These are phyloP conservation scores for Mycena leptocephala DNA, from an alignment of 768 basidiomycete species.

Conservation along the genomic window DNA sequence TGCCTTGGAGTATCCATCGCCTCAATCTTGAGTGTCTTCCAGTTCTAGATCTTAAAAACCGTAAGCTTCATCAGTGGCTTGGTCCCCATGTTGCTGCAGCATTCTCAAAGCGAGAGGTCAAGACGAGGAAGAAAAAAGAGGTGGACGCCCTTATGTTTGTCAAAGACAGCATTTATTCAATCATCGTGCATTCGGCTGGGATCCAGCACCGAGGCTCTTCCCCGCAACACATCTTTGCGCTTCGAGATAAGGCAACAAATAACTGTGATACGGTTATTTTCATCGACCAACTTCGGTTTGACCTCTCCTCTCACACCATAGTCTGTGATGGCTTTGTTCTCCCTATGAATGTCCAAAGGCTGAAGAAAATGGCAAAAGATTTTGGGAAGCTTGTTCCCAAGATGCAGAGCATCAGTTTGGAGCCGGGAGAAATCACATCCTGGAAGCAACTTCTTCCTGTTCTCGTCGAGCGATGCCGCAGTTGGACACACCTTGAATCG, in stretches of 20 bases:
- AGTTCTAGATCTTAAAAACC: conserved; percentile 36
- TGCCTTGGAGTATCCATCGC: conserved; percentile 52
- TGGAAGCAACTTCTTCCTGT: conserved; percentile 71
- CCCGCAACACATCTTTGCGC: conserved; percentile 35
- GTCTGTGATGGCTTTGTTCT: conserved; percentile 67
- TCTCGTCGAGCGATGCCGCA: conserved; percentile 68
- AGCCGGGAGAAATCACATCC: conserved; percentile 54
- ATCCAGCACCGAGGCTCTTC: conserved; percentile 23
- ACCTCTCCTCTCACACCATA: conserved; percentile 66
- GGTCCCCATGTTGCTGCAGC: conserved; percentile 38
- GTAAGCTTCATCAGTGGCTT: conserved; percentile 46
- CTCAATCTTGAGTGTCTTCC: conserved; percentile 51
- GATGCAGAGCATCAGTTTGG: conserved; percentile 38
- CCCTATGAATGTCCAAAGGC: conserved; percentile 48
- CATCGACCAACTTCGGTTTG: conserved; percentile 62
- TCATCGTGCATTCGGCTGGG: conserved; percentile 48
- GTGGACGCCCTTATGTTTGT: conserved; percentile 49
- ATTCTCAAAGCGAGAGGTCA: conserved; percentile 47
- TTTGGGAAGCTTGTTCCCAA: conserved; percentile 26
- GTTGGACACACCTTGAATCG: conserved; percentile 63
- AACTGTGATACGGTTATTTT: conserved; percentile 61
- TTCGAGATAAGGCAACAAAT: conserved; percentile 39
- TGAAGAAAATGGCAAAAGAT: conserved; percentile 31
- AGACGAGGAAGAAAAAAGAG: conserved; percentile 54
- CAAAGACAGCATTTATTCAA: conserved; percentile 50